Conservation (phyloP, 2,329 filamentous ascomycete genomes). For the Aureobasidium sp. region DNA sequence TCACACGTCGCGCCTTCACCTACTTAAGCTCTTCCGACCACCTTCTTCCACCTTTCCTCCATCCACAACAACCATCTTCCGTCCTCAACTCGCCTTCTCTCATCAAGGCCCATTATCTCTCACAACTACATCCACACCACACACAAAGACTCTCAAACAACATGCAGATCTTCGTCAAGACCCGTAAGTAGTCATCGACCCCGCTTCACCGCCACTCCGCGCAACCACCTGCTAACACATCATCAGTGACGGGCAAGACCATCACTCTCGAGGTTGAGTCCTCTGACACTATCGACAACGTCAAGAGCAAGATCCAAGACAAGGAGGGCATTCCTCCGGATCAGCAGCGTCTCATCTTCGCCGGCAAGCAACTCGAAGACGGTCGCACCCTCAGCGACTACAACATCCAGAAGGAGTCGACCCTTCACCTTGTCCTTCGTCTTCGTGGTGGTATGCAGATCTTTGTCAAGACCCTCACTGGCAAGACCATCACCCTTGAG, state of each 20-base stretch:
- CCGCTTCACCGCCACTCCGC: constrained; percentile 24
- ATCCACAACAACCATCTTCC: not conserved
- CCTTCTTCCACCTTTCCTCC: constrained; percentile 6
- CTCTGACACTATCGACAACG: constrained; percentile 89
- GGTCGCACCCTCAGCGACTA: constrained; percentile 86
- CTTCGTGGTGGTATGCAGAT: constrained; percentile 65
- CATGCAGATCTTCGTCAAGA: constrained; percentile 99
- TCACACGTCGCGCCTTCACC: constrained; percentile 1
- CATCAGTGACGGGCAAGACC: constrained; percentile 57
- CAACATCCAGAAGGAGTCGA: constrained; percentile 77
- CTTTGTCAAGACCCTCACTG: constrained; percentile 46
- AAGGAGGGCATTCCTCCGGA: constrained; percentile 96
- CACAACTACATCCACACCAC: constrained; percentile 20
- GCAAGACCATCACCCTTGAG: constrained; percentile 91
- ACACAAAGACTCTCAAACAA: constrained; percentile 25
- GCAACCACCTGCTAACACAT: constrained; percentile 29
- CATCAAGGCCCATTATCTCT: constrained; percentile 13
- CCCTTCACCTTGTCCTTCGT: constrained; percentile 58
- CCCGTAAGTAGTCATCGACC: constrained; percentile 55
- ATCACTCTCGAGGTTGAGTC: constrained; percentile 62
- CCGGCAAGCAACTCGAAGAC: constrained; percentile 93
- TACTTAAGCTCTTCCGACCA: constrained; percentile 2
- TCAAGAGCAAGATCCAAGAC: constrained; percentile 95
- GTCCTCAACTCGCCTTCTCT: constrained; percentile 1
- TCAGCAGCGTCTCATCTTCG: constrained; percentile 93